Evolutionary conservation across 192 early-diverging fungal genomes (phyloP).

Genomic region (Phycomyces nitens): DNA sequence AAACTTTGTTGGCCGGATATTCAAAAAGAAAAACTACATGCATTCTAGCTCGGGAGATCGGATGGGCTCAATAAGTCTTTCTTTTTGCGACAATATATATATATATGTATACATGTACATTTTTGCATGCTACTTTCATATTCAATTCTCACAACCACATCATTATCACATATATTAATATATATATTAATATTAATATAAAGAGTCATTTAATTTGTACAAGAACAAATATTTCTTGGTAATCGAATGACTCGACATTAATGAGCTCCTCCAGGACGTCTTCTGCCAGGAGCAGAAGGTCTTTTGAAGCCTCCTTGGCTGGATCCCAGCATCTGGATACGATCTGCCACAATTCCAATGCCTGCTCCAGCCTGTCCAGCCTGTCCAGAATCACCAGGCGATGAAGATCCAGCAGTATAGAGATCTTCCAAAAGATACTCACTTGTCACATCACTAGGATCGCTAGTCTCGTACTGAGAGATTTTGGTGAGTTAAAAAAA

Average conservation of each 20-base stretch:
- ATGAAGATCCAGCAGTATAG: conserved; percentile 13
- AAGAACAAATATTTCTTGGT: no score
- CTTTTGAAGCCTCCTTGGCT: conserved; percentile 31
- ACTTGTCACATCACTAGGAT: conserved; percentile 53
- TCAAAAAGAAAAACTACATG: no score
- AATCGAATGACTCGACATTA: background rate
- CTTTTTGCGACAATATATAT: no score
- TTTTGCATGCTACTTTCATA: no score
- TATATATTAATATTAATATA: no score
- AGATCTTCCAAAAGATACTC: conserved; percentile 55
- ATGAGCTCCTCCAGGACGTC: conserved; percentile 24
- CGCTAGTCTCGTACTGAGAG: conserved; percentile 62
- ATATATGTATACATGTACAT: no score
- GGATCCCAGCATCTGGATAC: conserved; percentile 34
- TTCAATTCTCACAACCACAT: no score
- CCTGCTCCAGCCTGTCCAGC: conserved; percentile 5
- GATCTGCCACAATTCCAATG: conserved; percentile 23
- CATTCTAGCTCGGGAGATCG: no score
- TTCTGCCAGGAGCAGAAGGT: conserved; percentile 32
- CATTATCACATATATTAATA: no score
- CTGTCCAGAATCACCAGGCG: conserved; percentile 17
- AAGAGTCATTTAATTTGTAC: no score
- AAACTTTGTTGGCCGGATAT: no score
- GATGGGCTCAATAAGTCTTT: no score
- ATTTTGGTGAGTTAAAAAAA: conserved; percentile 6